phyloP scores from a whole-genome alignment of 2,329 filamentous ascomycete species.

The Metarhizium robertsii region DNA sequence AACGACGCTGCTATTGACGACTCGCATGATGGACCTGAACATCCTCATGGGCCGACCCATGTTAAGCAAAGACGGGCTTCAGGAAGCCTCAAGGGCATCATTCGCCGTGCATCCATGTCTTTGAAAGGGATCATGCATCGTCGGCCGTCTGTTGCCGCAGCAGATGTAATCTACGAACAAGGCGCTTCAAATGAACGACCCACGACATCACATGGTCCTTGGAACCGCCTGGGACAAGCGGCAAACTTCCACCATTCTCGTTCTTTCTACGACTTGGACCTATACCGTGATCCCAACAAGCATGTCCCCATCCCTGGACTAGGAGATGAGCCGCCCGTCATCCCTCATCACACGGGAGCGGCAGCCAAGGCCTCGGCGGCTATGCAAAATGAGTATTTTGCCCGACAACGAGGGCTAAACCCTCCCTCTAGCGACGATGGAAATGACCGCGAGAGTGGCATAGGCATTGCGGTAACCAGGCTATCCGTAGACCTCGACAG shows the following conservation, averaged over 20 bases:
- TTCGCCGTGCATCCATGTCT: conserved; percentile 47
- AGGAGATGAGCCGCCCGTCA: conserved; percentile 47
- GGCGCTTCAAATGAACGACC: conserved; percentile 22
- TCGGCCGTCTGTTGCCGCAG: conserved; percentile 31
- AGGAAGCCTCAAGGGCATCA: conserved; percentile 37
- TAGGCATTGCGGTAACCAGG: conserved; percentile 47
- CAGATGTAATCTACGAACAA: conserved; percentile 21
- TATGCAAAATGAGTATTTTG: conserved; percentile 44
- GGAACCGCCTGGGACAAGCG: conserved; percentile 42
- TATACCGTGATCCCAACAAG: conserved; percentile 17
- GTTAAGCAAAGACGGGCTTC: conserved; percentile 17
- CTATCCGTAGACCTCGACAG: conserved; percentile 29
- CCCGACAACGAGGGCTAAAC: conserved; percentile 31
- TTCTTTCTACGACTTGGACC: conserved; percentile 33
- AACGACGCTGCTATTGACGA: conserved; percentile 25
- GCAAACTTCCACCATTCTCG: conserved; percentile 40
- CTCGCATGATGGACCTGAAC: conserved; percentile 15
- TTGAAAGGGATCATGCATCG: conserved; percentile 43
- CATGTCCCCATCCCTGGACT: conserved; percentile 37
- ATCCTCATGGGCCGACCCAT: conserved; percentile 12
- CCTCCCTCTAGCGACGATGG: conserved; percentile 32
- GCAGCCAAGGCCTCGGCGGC: conserved; percentile 53
- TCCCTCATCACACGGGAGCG: conserved; percentile 50
- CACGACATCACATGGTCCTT: conserved; percentile 39
- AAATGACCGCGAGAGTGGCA: conserved; percentile 54